Percentiles rank a stretch among this genome's conserved stretches.
These are phyloP conservation scores for Melaleuca quinquenervia DNA, from an alignment of 345 rosid genomes.

Conservation along the genomic window DNA sequence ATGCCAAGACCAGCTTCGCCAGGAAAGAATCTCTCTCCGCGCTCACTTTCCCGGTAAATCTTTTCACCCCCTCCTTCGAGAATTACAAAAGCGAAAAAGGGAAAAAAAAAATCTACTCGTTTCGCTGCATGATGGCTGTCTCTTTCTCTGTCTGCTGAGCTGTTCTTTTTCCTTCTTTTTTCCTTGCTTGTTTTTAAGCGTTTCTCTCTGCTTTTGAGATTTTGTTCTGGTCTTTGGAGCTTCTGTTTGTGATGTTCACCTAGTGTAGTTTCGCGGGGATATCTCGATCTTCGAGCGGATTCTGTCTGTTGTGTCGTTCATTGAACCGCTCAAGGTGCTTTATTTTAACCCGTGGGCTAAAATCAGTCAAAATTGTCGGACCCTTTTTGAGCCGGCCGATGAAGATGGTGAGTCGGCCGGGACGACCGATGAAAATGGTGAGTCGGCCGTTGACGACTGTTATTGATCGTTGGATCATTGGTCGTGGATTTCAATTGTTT, in stretches of 20 bases:
- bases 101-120: neutral
- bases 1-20: constrained; percentile 33
- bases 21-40: constrained; percentile 42
- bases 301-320: neutral
- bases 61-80: neutral
- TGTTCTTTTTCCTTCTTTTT: no score
- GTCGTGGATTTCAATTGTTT: neutral
- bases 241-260: neutral
- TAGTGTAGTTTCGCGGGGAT: neutral
- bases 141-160: neutral
- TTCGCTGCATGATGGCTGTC: neutral
- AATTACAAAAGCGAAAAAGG: neutral
- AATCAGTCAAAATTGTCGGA: neutral
- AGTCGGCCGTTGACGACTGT: neutral
- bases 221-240: neutral
- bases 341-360: neutral
- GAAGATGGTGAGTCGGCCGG: neutral
- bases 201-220: neutral
- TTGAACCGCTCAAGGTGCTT: neutral
- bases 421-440: neutral
- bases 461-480: neutral
- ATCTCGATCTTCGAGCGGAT: neutral
- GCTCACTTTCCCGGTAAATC: constrained; percentile 56
- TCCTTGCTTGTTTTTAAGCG: no score
- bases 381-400: neutral